Conservation (phyloP, 768 basidiomycete species). For the Leccinellum luteum region DNA sequence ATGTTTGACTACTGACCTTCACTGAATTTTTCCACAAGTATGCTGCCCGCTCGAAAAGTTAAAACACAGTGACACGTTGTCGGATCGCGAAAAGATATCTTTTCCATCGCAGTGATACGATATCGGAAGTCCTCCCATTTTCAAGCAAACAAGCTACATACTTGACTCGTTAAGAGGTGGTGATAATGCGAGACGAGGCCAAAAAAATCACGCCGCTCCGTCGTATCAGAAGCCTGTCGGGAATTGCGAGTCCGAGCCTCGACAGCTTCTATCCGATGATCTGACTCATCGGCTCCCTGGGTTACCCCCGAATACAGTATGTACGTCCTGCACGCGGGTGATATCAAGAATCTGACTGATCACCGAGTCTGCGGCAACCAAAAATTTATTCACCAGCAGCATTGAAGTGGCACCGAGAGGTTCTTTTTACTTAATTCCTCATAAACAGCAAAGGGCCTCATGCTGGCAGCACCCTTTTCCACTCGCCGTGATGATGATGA, state of each 20-base stretch:
- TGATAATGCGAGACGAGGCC: neutral
- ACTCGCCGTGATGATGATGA: neutral
- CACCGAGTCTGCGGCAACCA: neutral
- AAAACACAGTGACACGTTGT: neutral
- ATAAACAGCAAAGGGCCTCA: neutral
- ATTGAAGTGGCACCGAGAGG: neutral
- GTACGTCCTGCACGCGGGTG: neutral
- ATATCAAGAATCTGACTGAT: neutral
- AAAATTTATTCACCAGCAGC: neutral
- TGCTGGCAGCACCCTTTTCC: neutral
- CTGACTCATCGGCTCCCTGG: neutral
- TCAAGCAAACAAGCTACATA: neutral
- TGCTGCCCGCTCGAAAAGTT: too few species aligned
- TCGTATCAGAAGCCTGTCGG: neutral
- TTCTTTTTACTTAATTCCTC: neutral
- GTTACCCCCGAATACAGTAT: neutral
- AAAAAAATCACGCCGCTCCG: neutral
- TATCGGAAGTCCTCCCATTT: neutral
- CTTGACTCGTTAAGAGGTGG: too few species aligned
- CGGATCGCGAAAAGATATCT: too few species aligned
- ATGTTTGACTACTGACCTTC: too few species aligned
- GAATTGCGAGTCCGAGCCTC: neutral
- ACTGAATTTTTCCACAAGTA: too few species aligned
- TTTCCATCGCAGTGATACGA: too few species aligned
- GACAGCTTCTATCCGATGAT: neutral